Evolutionary conservation across 164 flowering plant species (phyloP).

Genomic region (Protea cynaroides): DNA sequence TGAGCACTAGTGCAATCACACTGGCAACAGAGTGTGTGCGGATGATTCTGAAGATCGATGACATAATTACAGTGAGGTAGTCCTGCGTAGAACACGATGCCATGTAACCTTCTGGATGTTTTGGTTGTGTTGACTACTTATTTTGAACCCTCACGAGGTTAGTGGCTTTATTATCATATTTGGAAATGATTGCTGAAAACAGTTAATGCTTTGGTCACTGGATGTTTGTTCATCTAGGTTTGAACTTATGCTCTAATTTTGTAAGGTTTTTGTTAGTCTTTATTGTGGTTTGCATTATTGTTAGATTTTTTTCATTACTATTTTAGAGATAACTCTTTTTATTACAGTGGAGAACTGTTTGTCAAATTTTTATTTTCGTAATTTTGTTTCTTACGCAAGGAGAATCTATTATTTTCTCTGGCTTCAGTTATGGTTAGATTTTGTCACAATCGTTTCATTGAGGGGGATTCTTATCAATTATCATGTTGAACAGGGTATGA

Average conservation of each 20-base stretch:
- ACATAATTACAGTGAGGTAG: constrained; percentile 91
- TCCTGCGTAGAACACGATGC: background rate
- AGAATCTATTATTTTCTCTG: background rate
- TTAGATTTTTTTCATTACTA: no score
- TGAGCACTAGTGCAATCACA: constrained; percentile 86
- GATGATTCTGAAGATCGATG: constrained; percentile 99
- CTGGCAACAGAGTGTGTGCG: constrained; percentile 93
- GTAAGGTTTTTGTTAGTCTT: no score
- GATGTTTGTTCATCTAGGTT: background rate
- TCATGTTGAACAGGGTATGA: no score
- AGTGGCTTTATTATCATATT: background rate
- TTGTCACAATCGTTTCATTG: background rate
- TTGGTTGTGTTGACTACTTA: background rate
- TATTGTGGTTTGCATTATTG: no score
- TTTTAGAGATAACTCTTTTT: no score
- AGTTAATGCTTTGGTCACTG: background rate
- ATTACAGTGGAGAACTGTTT: no score
- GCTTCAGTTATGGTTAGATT: background rate
- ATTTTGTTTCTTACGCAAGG: background rate
- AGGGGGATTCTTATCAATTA: background rate
- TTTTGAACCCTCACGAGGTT: background rate
- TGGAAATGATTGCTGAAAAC: constrained; percentile 3
- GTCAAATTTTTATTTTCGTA: background rate
- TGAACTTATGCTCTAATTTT: no score
- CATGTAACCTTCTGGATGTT: background rate